phyloP scores from a whole-genome alignment of 2,329 filamentous ascomycete genomes.

The Plectosphaerella cucumerina region DNA sequence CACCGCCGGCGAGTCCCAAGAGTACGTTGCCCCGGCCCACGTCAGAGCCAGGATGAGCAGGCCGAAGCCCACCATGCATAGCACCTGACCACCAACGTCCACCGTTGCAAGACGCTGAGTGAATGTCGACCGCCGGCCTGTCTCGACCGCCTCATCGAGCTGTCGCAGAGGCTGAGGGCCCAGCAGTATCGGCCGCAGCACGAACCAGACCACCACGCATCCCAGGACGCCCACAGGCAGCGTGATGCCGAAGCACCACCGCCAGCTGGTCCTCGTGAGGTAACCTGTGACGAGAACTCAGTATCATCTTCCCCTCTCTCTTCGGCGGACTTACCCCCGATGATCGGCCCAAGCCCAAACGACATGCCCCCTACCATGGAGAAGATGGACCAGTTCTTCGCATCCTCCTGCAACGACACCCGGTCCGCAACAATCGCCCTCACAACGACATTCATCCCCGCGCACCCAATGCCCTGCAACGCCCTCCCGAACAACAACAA shows the following conservation, averaged over 20 bases:
- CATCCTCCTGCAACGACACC: slow-evolving; percentile 57
- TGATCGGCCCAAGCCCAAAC: slow-evolving; percentile 57
- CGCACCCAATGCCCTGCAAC: slow-evolving; percentile 58
- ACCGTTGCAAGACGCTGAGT: slow-evolving; percentile 45
- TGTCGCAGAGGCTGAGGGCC: slow-evolving; percentile 45
- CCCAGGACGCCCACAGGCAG: slow-evolving; percentile 50
- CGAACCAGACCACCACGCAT: slow-evolving; percentile 48
- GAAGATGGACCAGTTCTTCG: slow-evolving; percentile 59
- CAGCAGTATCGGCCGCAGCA: slow-evolving; percentile 56
- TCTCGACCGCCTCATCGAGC: slow-evolving; percentile 32
- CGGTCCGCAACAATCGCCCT: slow-evolving; percentile 62
- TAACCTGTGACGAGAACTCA: slow-evolving; percentile 27
- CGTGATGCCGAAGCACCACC: slow-evolving; percentile 64
- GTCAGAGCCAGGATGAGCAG: slow-evolving; percentile 51
- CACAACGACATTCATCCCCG: slow-evolving; percentile 57
- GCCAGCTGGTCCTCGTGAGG: slow-evolving; percentile 52
- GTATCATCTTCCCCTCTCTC: background rate
- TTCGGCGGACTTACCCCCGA: slow-evolving; percentile 39
- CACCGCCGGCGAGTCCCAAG: slow-evolving; percentile 46
- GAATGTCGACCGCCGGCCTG: slow-evolving; percentile 28
- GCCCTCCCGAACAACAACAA: slow-evolving; percentile 60
- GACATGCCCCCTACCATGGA: slow-evolving; percentile 52
- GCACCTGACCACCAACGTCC: slow-evolving; percentile 50
- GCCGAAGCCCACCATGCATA: slow-evolving; percentile 52
- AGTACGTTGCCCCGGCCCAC: slow-evolving; percentile 51